These are phyloP conservation scores for Taphrina flavorubra DNA, from an alignment of 1,139 yeast genomes.

Conservation along the genomic window DNA sequence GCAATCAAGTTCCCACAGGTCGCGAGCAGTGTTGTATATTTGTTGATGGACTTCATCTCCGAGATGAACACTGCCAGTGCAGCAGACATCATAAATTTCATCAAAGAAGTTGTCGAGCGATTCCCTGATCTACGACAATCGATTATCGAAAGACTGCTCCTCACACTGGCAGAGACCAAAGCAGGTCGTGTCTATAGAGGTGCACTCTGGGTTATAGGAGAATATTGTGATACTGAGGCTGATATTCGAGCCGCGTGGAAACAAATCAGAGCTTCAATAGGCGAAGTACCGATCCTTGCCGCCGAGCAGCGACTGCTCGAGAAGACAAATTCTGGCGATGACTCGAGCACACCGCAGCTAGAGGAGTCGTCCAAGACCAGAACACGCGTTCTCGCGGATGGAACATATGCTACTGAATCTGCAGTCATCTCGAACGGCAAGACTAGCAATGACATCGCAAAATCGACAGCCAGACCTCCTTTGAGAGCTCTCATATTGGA, in stretches of 20 bases:
- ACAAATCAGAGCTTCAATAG: slow-evolving; percentile 78
- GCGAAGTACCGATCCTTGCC: slow-evolving; percentile 88
- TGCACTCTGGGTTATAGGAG: slow-evolving; percentile 95
- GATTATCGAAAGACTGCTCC: slow-evolving; percentile 69
- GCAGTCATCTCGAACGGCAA: slow-evolving; percentile 66
- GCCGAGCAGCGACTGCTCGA: slow-evolving; percentile 62
- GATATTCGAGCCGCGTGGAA: slow-evolving; percentile 88
- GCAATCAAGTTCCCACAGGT: slow-evolving; percentile 90
- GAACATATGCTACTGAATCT: slow-evolving; percentile 96
- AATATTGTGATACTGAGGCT: slow-evolving; percentile 72
- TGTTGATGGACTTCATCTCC: slow-evolving; percentile 82
- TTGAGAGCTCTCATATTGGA: slow-evolving; percentile 78
- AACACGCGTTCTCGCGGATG: slow-evolving; percentile 83
- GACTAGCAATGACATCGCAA: slow-evolving; percentile 48
- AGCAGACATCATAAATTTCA: slow-evolving; percentile 82
- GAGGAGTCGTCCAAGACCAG: slow-evolving; percentile 55
- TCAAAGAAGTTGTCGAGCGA: slow-evolving; percentile 91
- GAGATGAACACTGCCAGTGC: slow-evolving; percentile 88
- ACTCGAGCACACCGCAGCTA: slow-evolving; percentile 48
- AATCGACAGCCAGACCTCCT: slow-evolving; percentile 61
- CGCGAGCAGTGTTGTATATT: slow-evolving; percentile 87
- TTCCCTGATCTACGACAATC: slow-evolving; percentile 78
- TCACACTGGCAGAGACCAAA: slow-evolving; percentile 68
- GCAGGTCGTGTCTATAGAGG: slow-evolving; percentile 93
- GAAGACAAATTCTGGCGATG: slow-evolving; percentile 49